Evolutionary conservation across 75 land plant genomes (phyloP).

Genomic region (Cryptomeria japonica): DNA sequence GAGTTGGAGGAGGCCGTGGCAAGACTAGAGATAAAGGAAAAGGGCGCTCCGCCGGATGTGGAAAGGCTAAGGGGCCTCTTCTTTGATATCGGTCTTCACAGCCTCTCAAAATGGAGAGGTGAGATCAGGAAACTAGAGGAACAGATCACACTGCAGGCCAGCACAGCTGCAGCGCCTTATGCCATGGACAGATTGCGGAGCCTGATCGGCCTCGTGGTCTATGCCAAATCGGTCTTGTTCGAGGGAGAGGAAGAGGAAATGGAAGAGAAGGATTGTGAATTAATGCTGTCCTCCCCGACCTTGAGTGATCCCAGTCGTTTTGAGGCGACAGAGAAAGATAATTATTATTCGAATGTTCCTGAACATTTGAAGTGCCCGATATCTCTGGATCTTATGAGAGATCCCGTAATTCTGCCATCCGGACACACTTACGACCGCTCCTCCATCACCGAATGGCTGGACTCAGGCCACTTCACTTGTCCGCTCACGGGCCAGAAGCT

Average conservation of each 20-base stretch:
- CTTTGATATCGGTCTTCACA: conserved; percentile 30
- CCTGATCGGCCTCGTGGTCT: conserved; percentile 32
- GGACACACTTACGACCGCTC: too few species aligned
- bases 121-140: conserved; percentile 48
- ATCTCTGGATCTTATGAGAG: conserved; percentile 70
- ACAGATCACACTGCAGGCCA: conserved; percentile 38
- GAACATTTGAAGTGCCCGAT: conserved; percentile 71
- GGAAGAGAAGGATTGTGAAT: background rate
- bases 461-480: too few species aligned
- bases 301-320: background rate
- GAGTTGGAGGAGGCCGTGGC: conserved; percentile 38
- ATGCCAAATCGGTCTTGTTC: conserved; percentile 20
- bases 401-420: conserved; percentile 62
- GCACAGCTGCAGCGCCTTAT: conserved; percentile 33
- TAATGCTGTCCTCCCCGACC: background rate
- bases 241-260: background rate
- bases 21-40: conserved; percentile 24
- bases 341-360: conserved; percentile 24
- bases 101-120: conserved; percentile 35
- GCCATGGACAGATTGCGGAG: conserved; percentile 42
- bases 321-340: background rate
- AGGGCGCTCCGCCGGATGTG: conserved; percentile 22
- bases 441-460: too few species aligned
- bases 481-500: conserved; percentile 53
- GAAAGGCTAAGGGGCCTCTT: conserved; percentile 27